Evolutionary conservation across 306 rosid genomes (phyloP).

Genomic region (Cucurbita argyrosperma): DNA sequence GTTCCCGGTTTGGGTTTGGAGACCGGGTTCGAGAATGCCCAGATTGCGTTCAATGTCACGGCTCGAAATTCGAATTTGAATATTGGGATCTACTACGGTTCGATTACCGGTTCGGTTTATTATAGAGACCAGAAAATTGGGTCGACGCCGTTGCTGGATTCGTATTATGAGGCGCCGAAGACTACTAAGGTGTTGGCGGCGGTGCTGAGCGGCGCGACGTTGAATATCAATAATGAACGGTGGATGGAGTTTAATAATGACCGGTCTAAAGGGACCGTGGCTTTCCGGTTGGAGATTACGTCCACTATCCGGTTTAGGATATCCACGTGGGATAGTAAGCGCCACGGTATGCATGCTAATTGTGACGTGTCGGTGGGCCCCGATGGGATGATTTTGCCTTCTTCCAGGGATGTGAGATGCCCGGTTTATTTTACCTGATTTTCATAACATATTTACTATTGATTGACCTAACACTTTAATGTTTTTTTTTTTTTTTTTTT

Average conservation of each 20-base stretch:
- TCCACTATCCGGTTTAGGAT: constrained; percentile 46
- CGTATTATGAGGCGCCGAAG: constrained; percentile 59
- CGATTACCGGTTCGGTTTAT: constrained; percentile 38
- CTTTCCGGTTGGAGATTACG: constrained; percentile 44
- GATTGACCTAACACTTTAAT: not conserved
- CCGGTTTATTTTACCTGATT: constrained; percentile 41
- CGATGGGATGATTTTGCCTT: constrained; percentile 38
- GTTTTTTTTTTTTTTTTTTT: not conserved
- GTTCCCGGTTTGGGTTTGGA: constrained; percentile 40
- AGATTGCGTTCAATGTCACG: constrained; percentile 24
- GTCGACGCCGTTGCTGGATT: constrained; percentile 15
- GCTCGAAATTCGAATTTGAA: constrained; percentile 67
- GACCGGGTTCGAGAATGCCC: constrained; percentile 32
- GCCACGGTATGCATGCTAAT: constrained; percentile 54
- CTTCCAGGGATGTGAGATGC: constrained; percentile 40
- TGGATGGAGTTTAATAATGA: constrained; percentile 56
- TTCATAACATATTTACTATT: not conserved
- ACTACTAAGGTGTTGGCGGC: constrained; percentile 31
- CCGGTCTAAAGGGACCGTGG: constrained; percentile 39
- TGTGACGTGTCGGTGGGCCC: constrained; percentile 56
- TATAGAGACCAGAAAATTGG: constrained; percentile 55
- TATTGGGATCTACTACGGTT: constrained; percentile 44
- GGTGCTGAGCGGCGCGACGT: constrained; percentile 25
- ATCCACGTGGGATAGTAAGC: constrained; percentile 46
- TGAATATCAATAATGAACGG: constrained; percentile 32